Evolutionary conservation across 2,329 filamentous ascomycete genomes (phyloP), one percentile per base, ranked within the genome.

Genomic region (Grosmannia huntii): DNA sequence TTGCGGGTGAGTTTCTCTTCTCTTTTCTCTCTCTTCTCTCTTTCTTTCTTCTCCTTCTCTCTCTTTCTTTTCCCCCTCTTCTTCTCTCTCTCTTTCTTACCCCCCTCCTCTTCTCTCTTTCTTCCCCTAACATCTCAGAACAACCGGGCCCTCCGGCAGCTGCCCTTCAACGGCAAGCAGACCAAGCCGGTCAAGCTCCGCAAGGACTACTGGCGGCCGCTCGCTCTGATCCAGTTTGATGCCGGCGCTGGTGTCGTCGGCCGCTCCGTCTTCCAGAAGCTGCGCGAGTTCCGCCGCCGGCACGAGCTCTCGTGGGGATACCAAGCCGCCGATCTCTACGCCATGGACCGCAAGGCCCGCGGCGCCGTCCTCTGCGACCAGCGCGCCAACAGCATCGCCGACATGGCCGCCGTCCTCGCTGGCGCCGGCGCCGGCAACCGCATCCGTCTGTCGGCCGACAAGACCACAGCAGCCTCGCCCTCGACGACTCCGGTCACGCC

Each of bases 101-200:
- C 19, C 48, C n/a, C n/a, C n/a, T n/a, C n/a, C n/a, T n/a, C n/a
- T n/a, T 36, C 33, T 36, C 33, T 9, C 6, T 16, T 25, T n/a
- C 38, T 36, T 16, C 38, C 10, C 19, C 48, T 38, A 38, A 21
- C 44, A 14, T 19, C 3, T 5, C 60, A 70, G 68, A 48, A 58
- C 57, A 68, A 65, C 60, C 65, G 66, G 61, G 65, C 66, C 21
- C 59, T 67, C 28, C 56, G 62, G 12, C 69, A 71, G 53, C 64
- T 87, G 60, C 78, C 81, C 53, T 87, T 79, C 73, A 82, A 83
- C 62, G 84, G 83, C 70, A 87, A 86, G 68, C 86, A 87, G 70
- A 76, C 80, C 53, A 79, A 81, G 63, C 83, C 83, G 2, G 68
- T 77, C 57, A 81, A 80, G 65, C 72, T 87, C 46, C 82, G 84